Evolutionary conservation across 2,329 filamentous ascomycete genomes (phyloP), one percentile per base, ranked within the genome.

Genomic region (Aureobasidium sp.): DNA sequence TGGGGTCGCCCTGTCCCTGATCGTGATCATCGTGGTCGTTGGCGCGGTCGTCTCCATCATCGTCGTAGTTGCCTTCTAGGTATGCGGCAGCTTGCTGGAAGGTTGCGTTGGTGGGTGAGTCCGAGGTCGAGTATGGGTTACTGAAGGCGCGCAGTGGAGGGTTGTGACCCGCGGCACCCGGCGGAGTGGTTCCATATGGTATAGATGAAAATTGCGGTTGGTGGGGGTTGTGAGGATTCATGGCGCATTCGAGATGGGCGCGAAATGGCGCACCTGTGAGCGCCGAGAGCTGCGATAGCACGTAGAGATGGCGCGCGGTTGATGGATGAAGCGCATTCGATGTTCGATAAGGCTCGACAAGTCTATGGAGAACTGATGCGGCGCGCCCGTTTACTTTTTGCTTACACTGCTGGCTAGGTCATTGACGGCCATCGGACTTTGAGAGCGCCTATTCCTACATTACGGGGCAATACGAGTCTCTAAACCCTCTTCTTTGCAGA

Each of bases 1-100:
- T 97, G 25, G 91, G 85, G 70, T 97, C 93, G 49, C 76, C 66
- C 30, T 63, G 65, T 29, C 70, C 70, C 34, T 67, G 67, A 36
- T 68, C 59, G 29, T 61, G 64, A 47, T 68, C 67, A 51, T 68
- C 48, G 50, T 45, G 29, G 59, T 97, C 93, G 48, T 76, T 66
- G 29, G 61, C 65, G 36, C 69, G 69, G 30, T 66, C 67, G 49
- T 68, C 39, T 34, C 54, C 66, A 47, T 68, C 67, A 45, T 68
- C 67, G 53, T 67, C 67, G 53, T 64, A 58, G 13, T 61, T 57
- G 36, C 61, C 45, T 10, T 62, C 57, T n/a, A 54, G 53, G 36
- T 65, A 64, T 27, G 59, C 59, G 36, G 61, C 57, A n/a, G 36
- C 34, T 32, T 61, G 42, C 57, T 60, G 37, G 34, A 50, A 39